phyloP scores from a whole-genome alignment of 768 basidiomycete species.

The Amanita thiersii region DNA sequence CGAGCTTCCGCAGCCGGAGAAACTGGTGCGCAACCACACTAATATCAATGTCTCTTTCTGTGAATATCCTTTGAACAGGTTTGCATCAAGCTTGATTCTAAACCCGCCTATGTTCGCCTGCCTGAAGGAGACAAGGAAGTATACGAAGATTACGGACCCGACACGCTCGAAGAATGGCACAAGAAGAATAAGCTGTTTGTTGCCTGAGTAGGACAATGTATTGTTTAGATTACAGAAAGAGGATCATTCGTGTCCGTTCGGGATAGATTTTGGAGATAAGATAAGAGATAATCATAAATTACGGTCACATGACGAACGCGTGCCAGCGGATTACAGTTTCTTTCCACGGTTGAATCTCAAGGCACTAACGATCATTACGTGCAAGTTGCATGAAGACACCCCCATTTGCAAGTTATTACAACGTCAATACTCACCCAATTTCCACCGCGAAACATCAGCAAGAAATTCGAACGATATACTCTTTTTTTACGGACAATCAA shows the following conservation, averaged over 20 bases:
- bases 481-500: background rate
- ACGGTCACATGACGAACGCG: conserved; percentile 7
- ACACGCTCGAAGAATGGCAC: conserved; percentile 55
- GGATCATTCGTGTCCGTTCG: too few relatives aligned
- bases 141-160: conserved; percentile 32
- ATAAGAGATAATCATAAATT: too few relatives aligned
- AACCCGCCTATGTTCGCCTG: conserved; percentile 53
- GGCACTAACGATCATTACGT: background rate
- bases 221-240: too few relatives aligned
- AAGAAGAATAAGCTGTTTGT: conserved; percentile 39
- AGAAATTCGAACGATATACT: background rate
- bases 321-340: too few relatives aligned
- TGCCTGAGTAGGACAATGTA: too few relatives aligned
- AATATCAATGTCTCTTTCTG: background rate
- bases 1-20: conserved; percentile 40
- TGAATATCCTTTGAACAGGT: conserved; percentile 23
- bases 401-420: background rate
- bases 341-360: conserved; percentile 6
- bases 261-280: too few relatives aligned
- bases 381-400: background rate
- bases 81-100: conserved; percentile 37
- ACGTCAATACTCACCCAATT: background rate
- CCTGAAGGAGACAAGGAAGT: conserved; percentile 47
- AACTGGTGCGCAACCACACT: conserved; percentile 28
- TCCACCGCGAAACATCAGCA: background rate